Evolutionary conservation across 768 basidiomycete species (phyloP).

Genomic region (Amanita molliuscula): DNA sequence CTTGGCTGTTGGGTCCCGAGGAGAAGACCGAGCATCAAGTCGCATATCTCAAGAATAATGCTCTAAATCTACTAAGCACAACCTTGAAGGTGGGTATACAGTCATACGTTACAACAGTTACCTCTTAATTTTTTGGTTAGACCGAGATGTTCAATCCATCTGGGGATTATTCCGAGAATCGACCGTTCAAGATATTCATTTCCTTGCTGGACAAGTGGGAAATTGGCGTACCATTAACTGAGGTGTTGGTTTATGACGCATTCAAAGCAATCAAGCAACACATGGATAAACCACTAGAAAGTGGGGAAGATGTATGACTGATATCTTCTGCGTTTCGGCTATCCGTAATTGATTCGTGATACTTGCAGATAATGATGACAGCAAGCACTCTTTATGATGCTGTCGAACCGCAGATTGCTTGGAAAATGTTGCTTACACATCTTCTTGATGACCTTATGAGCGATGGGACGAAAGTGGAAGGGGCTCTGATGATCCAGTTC

Average conservation of each 20-base stretch:
- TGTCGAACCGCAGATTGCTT: constrained; percentile 81
- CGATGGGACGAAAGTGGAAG: constrained; percentile 34
- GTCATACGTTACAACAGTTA: not conserved
- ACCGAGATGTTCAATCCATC: constrained; percentile 70
- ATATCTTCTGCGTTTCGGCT: not conserved
- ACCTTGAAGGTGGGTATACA: constrained; percentile 51
- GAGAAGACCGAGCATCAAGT: constrained; percentile 72
- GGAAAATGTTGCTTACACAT: constrained; percentile 61
- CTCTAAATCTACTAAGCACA: constrained; percentile 56
- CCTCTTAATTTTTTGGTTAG: constrained; percentile 22
- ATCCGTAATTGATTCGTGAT: not conserved
- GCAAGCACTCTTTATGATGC: constrained; percentile 86
- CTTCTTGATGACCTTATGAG: constrained; percentile 46
- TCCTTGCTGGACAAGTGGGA: constrained; percentile 97
- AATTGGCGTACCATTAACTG: constrained; percentile 75
- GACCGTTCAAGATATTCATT: constrained; percentile 94
- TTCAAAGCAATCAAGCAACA: constrained; percentile 61
- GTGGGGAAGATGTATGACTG: constrained; percentile 48
- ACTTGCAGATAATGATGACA: constrained; percentile 58
- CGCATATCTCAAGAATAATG: constrained; percentile 55
- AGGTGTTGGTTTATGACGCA: constrained; percentile 68
- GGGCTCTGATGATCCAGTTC: constrained; percentile 59
- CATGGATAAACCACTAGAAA: constrained; percentile 40
- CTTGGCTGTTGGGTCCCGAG: constrained; percentile 83
- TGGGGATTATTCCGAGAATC: constrained; percentile 63